A percentile compares a stretch with the other conserved stretches of the same genome.
Conservation (phyloP, 2,329 filamentous ascomycete species). For the Coleophoma cylindrospora region DNA sequence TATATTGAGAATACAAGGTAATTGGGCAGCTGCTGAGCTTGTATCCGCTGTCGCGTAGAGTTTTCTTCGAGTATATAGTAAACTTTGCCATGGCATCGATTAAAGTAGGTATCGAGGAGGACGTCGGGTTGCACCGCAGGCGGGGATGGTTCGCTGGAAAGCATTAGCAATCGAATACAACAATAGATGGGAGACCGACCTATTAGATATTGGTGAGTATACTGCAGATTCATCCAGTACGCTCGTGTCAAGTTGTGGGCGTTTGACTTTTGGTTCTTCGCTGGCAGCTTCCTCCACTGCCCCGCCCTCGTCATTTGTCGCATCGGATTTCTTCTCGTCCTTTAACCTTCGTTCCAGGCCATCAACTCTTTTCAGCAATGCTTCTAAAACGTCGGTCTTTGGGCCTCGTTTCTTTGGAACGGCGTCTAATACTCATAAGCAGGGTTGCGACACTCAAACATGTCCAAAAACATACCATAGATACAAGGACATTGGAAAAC, state of each 20-base stretch:
- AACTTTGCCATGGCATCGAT: conserved; percentile 73
- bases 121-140: conserved; percentile 49
- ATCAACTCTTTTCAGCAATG: conserved; percentile 78
- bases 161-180: conserved; percentile 18
- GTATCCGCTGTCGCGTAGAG: conserved; percentile 65
- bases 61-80: conserved; percentile 79
- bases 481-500: conserved; percentile 85
- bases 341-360: conserved; percentile 77
- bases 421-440: conserved; percentile 53
- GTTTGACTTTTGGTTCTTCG: conserved; percentile 31
- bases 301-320: conserved; percentile 15
- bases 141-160: conserved; percentile 39
- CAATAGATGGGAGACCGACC: conserved; percentile 25
- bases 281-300: conserved; percentile 15
- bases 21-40: conserved; percentile 58
- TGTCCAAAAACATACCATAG: conserved; percentile 77
- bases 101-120: conserved; percentile 75
- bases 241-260: conserved; percentile 31
- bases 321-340: conserved; percentile 49
- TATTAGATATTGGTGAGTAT: conserved; percentile 36
- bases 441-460: not conserved
- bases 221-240: conserved; percentile 31
- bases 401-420: conserved; percentile 86
- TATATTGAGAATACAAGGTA: conserved; percentile 53
- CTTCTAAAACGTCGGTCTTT: conserved; percentile 85